Percentiles rank a stretch among this genome's conserved stretches.
Conservation (phyloP, 345 rosid species). For the thale cress (Arabidopsis thaliana) region TAIR10.1 NC_003074.8:3010501-3011000, state of each 20-base stretch:
- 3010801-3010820: not conserved
- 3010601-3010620: not conserved
- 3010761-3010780: not conserved
- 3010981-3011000: slow-evolving; percentile 89
- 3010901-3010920: slow-evolving; percentile 74
- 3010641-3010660: not conserved
- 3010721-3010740: not conserved
- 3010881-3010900: slow-evolving; percentile 95
- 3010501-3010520: not conserved
- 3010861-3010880: slow-evolving; percentile 50
- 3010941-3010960: slow-evolving; percentile 77
- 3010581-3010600: not conserved
- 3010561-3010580: slow-evolving; percentile 9
- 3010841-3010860: not conserved
- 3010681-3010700: not conserved
- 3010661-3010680: not conserved
- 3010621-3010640: not conserved
- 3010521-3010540: not conserved
- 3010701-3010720: slow-evolving; percentile 14
- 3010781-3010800: slow-evolving; percentile 2
- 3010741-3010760: not conserved
- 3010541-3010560: not conserved
- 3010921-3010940: slow-evolving; percentile 88
- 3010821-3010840: not conserved
- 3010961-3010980: slow-evolving; percentile 73